Evolutionary conservation across 495 filamentous ascomycete genomes (phyloP).

Genomic region (Lasiosphaeria ovina): DNA sequence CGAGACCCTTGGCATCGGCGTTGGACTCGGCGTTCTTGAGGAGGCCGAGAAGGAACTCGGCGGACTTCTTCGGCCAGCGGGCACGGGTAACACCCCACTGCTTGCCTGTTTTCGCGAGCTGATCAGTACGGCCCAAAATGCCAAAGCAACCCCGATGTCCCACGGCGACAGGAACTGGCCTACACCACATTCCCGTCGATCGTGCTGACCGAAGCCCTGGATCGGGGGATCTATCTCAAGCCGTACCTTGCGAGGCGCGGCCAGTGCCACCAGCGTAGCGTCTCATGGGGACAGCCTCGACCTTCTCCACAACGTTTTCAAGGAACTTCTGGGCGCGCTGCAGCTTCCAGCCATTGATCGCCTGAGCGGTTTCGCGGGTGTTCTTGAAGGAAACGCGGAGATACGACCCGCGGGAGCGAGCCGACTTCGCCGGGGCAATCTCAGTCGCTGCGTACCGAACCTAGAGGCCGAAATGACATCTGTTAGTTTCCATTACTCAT

Average conservation of each 20-base stretch:
- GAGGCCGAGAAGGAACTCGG: conserved; percentile 93
- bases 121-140: conserved; percentile 26
- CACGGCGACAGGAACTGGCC: not conserved
- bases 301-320: conserved; percentile 92
- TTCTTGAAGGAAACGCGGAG: conserved; percentile 99
- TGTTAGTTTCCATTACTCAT: conserved; percentile 33
- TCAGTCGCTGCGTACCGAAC: conserved; percentile 96
- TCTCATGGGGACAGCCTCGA: conserved; percentile 95
- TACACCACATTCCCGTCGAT: not conserved
- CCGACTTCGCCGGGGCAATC: conserved; percentile 86
- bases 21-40: conserved; percentile 99
- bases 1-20: conserved; percentile 97
- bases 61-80: conserved; percentile 98
- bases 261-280: conserved; percentile 92
- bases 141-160: not conserved
- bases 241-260: conserved; percentile 93
- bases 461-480: conserved; percentile 47
- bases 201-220: not conserved
- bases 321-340: conserved; percentile 90
- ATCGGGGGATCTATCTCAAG: conserved; percentile 9
- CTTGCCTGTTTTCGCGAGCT: conserved; percentile 67
- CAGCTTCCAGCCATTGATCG: conserved; percentile 99
- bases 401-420: conserved; percentile 95
- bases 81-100: conserved; percentile 95
- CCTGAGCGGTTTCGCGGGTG: conserved; percentile 98